Evolutionary conservation across 1,284 basidiomycete genomes (phyloP).

Genomic region (Sphaerobolus stellatus): DNA sequence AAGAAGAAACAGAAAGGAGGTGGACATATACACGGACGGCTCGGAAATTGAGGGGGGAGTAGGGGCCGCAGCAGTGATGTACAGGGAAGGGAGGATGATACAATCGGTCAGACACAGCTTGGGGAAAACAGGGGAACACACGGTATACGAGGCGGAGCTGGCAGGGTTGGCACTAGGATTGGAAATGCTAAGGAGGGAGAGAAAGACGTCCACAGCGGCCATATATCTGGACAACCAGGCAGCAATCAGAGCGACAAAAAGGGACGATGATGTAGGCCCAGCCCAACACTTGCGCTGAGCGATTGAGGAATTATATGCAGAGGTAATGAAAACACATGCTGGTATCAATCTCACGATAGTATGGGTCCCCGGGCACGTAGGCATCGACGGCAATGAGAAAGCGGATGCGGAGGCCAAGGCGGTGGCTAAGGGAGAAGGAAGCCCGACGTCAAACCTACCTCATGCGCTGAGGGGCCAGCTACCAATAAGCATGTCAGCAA

Average conservation of each 20-base stretch:
- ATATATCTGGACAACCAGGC: neutral
- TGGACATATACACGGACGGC: neutral
- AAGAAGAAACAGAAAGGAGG: neutral
- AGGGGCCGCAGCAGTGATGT: neutral
- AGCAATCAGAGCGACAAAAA: neutral
- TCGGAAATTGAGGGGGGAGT: neutral
- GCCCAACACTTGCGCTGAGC: neutral
- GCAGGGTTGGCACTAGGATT: neutral
- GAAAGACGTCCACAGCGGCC: neutral
- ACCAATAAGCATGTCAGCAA: neutral
- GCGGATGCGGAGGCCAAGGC: constrained; percentile 21
- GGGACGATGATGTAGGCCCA: neutral
- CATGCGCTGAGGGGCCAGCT: neutral
- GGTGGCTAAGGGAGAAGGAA: constrained; percentile 13
- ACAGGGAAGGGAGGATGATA: neutral
- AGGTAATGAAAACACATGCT: neutral
- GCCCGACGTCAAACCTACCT: neutral
- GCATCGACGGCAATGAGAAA: constrained; percentile 20
- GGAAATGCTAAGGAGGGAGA: neutral
- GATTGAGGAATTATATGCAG: neutral
- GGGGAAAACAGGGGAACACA: neutral
- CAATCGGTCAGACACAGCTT: neutral
- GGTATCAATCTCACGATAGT: neutral
- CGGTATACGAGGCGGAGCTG: neutral
- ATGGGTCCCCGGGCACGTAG: constrained; percentile 21